These are phyloP conservation scores for Termitomyces heimii DNA, from an alignment of 768 basidiomycete genomes.

Conservation along the genomic window DNA sequence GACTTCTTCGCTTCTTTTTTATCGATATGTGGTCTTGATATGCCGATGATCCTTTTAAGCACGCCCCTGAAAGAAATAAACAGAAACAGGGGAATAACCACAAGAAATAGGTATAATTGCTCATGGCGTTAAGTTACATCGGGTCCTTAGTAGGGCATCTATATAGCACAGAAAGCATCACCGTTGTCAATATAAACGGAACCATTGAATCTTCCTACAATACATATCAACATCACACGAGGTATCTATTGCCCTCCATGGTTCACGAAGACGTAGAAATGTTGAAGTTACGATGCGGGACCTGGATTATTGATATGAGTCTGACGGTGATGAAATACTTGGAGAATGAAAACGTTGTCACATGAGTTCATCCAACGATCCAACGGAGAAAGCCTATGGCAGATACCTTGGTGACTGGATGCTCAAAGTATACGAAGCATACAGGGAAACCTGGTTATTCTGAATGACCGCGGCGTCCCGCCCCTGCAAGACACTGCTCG, in stretches of 20 bases:
- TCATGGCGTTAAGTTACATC: neutral
- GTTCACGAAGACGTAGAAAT: neutral
- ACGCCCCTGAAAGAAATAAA: no score
- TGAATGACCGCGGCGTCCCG: constrained; percentile 23
- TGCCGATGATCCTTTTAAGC: no score
- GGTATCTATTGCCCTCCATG: neutral
- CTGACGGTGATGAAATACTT: no score
- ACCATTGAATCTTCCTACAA: neutral
- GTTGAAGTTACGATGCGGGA: neutral
- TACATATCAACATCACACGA: neutral
- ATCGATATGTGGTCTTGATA: no score
- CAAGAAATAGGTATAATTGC: no score
- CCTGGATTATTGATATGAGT: neutral
- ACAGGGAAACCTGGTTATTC: constrained; percentile 6
- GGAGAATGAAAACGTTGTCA: neutral
- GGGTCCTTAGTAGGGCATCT: neutral
- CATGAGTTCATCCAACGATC: neutral
- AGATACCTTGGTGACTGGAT: neutral
- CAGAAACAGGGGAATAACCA: no score
- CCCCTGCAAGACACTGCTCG: constrained; percentile 53
- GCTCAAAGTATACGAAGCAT: neutral
- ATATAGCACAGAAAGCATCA: neutral
- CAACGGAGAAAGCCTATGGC: neutral
- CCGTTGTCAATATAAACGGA: no score
- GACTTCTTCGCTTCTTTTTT: no score